A percentile compares a stretch with the other conserved stretches of the same genome.
These are phyloP conservation scores for Cyclaneusma minus DNA, from an alignment of 2,329 filamentous ascomycete species.

Conservation along the genomic window DNA sequence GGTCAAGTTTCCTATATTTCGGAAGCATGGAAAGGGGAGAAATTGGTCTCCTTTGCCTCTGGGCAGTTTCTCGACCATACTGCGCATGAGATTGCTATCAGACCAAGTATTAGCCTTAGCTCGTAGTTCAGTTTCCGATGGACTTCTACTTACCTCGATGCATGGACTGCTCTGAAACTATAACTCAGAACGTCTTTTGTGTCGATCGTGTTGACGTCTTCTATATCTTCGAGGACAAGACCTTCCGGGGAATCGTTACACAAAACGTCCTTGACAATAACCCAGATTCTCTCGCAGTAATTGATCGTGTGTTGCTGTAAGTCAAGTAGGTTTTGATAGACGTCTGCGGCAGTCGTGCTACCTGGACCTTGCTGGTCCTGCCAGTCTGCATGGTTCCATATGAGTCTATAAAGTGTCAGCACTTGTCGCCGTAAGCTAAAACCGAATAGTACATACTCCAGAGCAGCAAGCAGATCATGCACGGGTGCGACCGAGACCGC, in stretches of 20 bases:
- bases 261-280: slow-evolving; percentile 56
- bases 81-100: slow-evolving; percentile 54
- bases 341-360: no score
- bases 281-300: slow-evolving; percentile 60
- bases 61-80: slow-evolving; percentile 35
- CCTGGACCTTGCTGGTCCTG: no score
- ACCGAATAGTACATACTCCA: slow-evolving; percentile 44
- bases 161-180: slow-evolving; percentile 88
- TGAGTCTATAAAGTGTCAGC: no score
- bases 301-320: slow-evolving; percentile 38
- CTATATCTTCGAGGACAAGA: slow-evolving; percentile 61
- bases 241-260: slow-evolving; percentile 94
- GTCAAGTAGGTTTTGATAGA: no score
- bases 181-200: slow-evolving; percentile 88
- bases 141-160: slow-evolving; percentile 52
- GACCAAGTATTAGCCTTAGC: slow-evolving; percentile 9
- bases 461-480: slow-evolving; percentile 53
- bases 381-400: no score
- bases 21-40: slow-evolving; percentile 39
- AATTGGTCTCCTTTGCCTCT: slow-evolving; percentile 24
- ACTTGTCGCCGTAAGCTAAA: no score
- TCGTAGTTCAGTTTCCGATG: background rate
- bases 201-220: slow-evolving; percentile 53
- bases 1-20: slow-evolving; percentile 53
- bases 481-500: slow-evolving; percentile 53